Base-by-base conservation (phyloP, 2,329 filamentous ascomycete species). In the Chlorencoelia australis region DNA sequence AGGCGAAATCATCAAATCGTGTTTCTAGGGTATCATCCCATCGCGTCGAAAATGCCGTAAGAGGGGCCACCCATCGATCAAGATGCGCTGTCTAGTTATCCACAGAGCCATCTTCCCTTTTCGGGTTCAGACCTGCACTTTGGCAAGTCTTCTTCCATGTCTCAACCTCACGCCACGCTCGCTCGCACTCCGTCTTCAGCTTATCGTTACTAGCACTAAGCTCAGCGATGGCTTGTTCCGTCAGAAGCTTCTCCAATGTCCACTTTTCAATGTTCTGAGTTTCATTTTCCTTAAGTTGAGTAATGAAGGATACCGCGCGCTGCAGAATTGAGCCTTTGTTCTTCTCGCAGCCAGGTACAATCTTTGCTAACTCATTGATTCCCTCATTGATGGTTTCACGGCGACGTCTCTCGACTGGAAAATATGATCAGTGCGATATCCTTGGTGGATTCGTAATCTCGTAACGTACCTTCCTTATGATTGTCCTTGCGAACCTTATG, bases 331-430 rank as follows among this genome's bases (percentile, higher is more conserved):
- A 93, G 1, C 91, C 91, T 63, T 98, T 98, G 68, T 98, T 96
- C 70, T 96, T 98, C 63, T 98, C 91, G 54, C 89, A 95, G 10
- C 87, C 87, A 0, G 91, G 91, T 0, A 98, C 91, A 48, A 98
- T 94, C 65, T 95, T 96, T 49, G 89, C 85, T 19, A 98, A 75
- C 61, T 96, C 91, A 55, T 95, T 96, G 51, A 98, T 98, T 33
- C 91, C 91, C 62, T 98, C 91, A 49, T 98, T 98, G 59, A 98
- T 98, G 0, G 91, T 95, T 63, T 98, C 91, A 45, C 91, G 84
- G 29, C 91, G 86, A 41, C 91, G 85, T 42, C 91, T 86, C 64
- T 98, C 91, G 44, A 98, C 91, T 96, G 41, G 17, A 51, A 48
- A 31, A 49, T n/a, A n/a, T 42, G 49, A 60, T 53, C 57, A 44